These are phyloP conservation scores for Arthroderma uncinatum DNA, from an alignment of 2,329 filamentous ascomycete genomes.

Conservation along the genomic window DNA sequence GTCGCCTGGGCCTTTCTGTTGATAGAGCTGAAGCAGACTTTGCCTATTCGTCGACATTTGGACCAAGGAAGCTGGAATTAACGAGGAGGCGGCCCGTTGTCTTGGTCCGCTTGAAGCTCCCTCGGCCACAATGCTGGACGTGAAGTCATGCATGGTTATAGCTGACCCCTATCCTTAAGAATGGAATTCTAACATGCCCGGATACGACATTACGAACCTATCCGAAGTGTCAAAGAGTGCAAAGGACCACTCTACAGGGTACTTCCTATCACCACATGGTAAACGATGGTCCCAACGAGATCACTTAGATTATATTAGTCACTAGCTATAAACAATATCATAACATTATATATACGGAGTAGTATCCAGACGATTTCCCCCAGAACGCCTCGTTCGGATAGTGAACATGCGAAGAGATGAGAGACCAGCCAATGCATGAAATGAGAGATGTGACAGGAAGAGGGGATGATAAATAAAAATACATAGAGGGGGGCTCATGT, in stretches of 20 bases:
- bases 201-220: neutral
- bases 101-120: neutral
- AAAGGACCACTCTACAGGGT: no score
- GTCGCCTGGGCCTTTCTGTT: no score
- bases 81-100: no score
- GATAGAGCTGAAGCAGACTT: no score
- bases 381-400: neutral
- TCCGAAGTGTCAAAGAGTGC: neutral
- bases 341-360: neutral
- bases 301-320: neutral
- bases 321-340: no score
- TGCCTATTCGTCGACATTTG: no score
- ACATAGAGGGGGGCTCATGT: conserved; percentile 9
- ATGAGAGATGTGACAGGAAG: neutral
- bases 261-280: neutral
- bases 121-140: neutral
- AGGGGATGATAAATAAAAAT: neutral
- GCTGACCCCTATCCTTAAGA: no score
- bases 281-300: neutral
- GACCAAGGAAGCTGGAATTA: no score
- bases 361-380: neutral
- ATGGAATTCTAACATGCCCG: neutral
- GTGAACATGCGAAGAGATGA: neutral
- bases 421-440: neutral
- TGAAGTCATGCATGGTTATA: no score